Percentiles rank a stretch among this genome's conserved stretches.
These are phyloP conservation scores for Ophiocordyceps sinensis DNA, from an alignment of 2,329 filamentous ascomycete genomes.

Conservation along the genomic window DNA sequence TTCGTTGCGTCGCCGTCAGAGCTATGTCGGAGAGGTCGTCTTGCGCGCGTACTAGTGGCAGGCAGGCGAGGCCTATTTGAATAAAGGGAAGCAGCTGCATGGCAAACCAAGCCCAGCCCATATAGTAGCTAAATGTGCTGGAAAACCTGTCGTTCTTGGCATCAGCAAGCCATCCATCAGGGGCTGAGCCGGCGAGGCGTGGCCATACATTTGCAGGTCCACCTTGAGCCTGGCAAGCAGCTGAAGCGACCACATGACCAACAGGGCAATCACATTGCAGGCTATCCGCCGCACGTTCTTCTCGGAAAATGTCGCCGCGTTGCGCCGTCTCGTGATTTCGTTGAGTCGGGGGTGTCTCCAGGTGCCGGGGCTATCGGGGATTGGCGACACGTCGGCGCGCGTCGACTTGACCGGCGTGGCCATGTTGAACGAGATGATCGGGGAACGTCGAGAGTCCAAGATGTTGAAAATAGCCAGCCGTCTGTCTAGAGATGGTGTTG, in stretches of 20 bases:
- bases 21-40: conserved; percentile 83
- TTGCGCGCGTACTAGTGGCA: conserved; percentile 55
- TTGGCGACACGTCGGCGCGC: conserved; percentile 25
- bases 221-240: conserved; percentile 20
- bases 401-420: conserved; percentile 18
- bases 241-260: conserved; percentile 22
- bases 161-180: neutral
- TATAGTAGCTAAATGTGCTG: conserved; percentile 18
- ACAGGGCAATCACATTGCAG: conserved; percentile 45
- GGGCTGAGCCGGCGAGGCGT: neutral
- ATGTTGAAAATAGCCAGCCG: neutral
- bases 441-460: neutral
- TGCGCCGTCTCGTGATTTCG: conserved; percentile 72
- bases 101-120: conserved; percentile 28
- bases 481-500: too few relatives aligned
- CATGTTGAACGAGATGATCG: conserved; percentile 9
- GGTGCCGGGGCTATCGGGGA: conserved; percentile 51
- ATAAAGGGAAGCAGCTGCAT: conserved; percentile 45
- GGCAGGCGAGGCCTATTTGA: conserved; percentile 57
- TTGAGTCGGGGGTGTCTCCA: conserved; percentile 85
- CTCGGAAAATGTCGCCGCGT: conserved; percentile 64
- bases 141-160: conserved; percentile 13
- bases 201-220: conserved; percentile 21
- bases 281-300: conserved; percentile 57
- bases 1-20: conserved; percentile 61